phyloP scores from a whole-genome alignment of 352 stramenopile species.

The Phytophthora hybrid region DNA sequence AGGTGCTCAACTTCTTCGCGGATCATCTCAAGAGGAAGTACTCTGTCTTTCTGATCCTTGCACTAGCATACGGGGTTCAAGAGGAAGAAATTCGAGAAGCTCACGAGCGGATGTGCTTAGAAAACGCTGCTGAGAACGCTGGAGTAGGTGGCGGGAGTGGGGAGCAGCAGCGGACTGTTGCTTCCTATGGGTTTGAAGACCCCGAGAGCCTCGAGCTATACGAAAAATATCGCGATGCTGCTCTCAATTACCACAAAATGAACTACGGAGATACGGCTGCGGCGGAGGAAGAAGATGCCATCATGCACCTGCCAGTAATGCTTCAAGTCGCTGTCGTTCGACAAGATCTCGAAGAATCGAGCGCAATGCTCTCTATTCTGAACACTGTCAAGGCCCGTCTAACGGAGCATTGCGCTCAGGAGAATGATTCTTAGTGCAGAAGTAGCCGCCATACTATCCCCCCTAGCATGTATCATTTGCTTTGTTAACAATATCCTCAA shows the following conservation, averaged over 20 bases:
- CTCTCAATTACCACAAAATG: conserved; percentile 86
- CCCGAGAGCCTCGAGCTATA: conserved; percentile 81
- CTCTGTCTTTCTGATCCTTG: conserved; percentile 87
- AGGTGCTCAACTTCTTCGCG: conserved; percentile 85
- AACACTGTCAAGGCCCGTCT: conserved; percentile 79
- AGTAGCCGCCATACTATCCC: neutral
- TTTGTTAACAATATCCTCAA: neutral
- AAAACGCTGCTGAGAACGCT: conserved; percentile 77
- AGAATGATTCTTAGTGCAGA: conserved; percentile 54
- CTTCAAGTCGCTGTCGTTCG: conserved; percentile 81
- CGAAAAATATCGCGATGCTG: conserved; percentile 86
- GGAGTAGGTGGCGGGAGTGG: conserved; percentile 79
- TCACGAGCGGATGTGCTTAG: conserved; percentile 83
- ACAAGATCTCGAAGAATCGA: conserved; percentile 72
- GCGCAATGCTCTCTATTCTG: conserved; percentile 80
- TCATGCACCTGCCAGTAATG: conserved; percentile 92
- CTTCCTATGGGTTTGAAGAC: conserved; percentile 81
- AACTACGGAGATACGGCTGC: conserved; percentile 83
- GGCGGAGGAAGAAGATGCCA: conserved; percentile 88
- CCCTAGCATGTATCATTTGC: conserved; percentile 20
- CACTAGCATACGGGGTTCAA: conserved; percentile 74
- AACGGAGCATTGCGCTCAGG: conserved; percentile 58
- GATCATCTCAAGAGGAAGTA: conserved; percentile 91
- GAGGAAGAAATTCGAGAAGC: conserved; percentile 85
- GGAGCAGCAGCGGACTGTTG: conserved; percentile 54